Base-by-base conservation (phyloP, 2,329 filamentous ascomycete species). In the Aspergillus pseudoviridinutans region DNA sequence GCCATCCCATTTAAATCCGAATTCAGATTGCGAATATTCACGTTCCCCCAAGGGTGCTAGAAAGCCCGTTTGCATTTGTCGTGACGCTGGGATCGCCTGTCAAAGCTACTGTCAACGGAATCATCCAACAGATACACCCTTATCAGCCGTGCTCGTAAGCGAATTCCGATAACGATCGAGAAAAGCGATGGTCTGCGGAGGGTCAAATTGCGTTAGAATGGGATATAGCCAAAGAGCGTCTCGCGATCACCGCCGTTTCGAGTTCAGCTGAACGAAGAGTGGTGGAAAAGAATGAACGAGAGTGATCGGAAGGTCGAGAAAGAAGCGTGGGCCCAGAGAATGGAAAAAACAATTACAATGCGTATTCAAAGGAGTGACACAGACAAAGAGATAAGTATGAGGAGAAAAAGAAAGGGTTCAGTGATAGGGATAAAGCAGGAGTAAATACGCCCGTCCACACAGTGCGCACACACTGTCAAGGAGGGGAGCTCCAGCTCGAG, bases 1-100 rank as follows among this genome's bases (percentile, higher is more conserved):
- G 74, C 71, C 75, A 77, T 76, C 52, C 62, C 67, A 66, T 69
- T 67, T 65, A 66, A 54, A 55, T 59, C 54, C 54, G 59, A 49
- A 54, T 27, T 51, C 54, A 53, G 27, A 27, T 54, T 53, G 53
- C 50, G 32, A 32, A 51, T 59, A 56, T 68, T 69, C 62, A 66
- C 62, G 61, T 61, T 70, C 66, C 64, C 65, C 65, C 59, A 61
- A 59, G 53, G 57, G 61, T 58, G 54, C 58, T 51, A 61, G 55
- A 58, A 41, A 22, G 50, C 59, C 59, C 52, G 57, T 53, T 62
- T 61, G 68, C 69, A 71, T 72, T 67, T 63, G 65, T 62, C 53
- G 57, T 44, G 32, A 47, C 44, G 12, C 44, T 3, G 4, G 44
- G 20, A 47, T 47, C 14, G 24, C 22, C 20, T 27, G 22, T 25